These are phyloP conservation scores for Aspergillus melleus DNA, from an alignment of 2,329 filamentous ascomycete species.

Conservation along the genomic window DNA sequence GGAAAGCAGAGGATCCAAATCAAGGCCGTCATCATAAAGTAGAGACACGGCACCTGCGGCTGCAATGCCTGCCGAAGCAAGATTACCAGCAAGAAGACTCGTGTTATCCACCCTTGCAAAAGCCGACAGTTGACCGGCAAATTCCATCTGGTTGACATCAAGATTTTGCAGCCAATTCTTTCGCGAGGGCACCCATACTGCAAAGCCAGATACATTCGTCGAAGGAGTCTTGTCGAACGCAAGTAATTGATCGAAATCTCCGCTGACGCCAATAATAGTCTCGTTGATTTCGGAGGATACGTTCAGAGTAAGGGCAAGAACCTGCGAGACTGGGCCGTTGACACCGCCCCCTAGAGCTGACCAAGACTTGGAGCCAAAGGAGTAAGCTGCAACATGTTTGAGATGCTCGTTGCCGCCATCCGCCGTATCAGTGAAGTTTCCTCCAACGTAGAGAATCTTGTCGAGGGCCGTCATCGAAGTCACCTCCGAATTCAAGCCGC, in stretches of 20 bases:
- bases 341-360: conserved; percentile 79
- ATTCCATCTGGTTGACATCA: conserved; percentile 60
- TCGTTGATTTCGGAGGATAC: conserved; percentile 68
- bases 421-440: conserved; percentile 75
- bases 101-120: conserved; percentile 60
- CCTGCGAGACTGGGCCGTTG: conserved; percentile 70
- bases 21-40: conserved; percentile 38
- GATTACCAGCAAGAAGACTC: conserved; percentile 76
- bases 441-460: conserved; percentile 74
- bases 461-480: conserved; percentile 67
- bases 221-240: conserved; percentile 63
- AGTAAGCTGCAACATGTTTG: conserved; percentile 74
- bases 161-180: conserved; percentile 88
- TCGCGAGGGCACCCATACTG: conserved; percentile 84
- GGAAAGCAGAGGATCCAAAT: conserved; percentile 47
- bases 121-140: conserved; percentile 72
- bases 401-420: conserved; percentile 64
- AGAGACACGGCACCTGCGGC: conserved; percentile 73
- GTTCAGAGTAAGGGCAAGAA: conserved; percentile 79
- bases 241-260: conserved; percentile 72
- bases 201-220: conserved; percentile 70
- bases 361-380: conserved; percentile 70
- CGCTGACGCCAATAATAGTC: conserved; percentile 75
- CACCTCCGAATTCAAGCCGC: conserved; percentile 81
- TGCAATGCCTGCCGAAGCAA: conserved; percentile 72